Evolutionary conservation across 2,329 filamentous ascomycete species (phyloP), one percentile per base, ranked within the genome.

Genomic region (Apiospora sp.): DNA sequence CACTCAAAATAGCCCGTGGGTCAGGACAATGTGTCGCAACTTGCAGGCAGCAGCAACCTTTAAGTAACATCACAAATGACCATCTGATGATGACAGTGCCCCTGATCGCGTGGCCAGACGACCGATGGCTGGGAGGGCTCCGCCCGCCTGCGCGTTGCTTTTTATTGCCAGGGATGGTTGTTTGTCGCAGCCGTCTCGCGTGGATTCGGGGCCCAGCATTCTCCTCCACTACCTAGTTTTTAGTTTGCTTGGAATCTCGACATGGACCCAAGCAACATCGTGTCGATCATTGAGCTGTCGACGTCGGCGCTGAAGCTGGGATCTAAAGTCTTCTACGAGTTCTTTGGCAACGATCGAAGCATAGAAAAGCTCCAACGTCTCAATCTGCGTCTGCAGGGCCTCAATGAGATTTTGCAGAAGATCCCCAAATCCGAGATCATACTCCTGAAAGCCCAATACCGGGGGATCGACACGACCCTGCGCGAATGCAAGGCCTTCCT

Each of bases 401-500:
- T 78, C 24, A 72, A 77, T 61, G 61, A 37, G 1, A 69, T 73
- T 54, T 54, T 78, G 24, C 69, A 73, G 58, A 70, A 73, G 41
- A 72, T 76, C 61, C 44, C 73, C 48, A 72, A 69, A 34, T 72
- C 68, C 14, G 49, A 67, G 22, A 70, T 73, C 49, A 72, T 74
- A 16, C 64, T 74, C 7, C 73, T 72, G 22, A 74, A 64, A n/a
- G 71, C 71, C 12, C 48, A 58, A 1, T 75, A 74, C 48, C 72
- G 71, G 2, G 75, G 74, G 51, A 74, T 70, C 13, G 58, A 68
- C 51, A 69, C 73, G 24, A 78, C 76, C 43, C 73, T 78, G 22
- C 74, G 51, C 14, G 77, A 78, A 34, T 77, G 75, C 72, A 75
- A 77, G 69, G 30, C 71, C 1, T 78, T 78, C 51, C 76, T 78